Evolutionary conservation across 768 basidiomycete genomes (phyloP), one percentile per base, ranked within the genome.

Genomic region (Bullera alba): DNA sequence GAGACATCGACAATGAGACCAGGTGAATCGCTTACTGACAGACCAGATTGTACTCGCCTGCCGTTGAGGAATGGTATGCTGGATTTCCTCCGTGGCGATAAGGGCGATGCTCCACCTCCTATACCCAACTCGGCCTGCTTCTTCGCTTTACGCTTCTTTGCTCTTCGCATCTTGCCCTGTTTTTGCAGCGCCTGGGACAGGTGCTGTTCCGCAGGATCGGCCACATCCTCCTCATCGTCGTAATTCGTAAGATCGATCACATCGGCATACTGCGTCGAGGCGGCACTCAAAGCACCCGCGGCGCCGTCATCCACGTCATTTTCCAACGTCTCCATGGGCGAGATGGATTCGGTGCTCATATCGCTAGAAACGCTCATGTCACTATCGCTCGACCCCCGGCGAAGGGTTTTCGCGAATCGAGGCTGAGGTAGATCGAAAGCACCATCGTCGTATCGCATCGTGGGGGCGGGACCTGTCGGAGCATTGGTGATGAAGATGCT

Each of bases 211-310:
- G 79, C 82, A 1, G 80, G 80, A 17, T 80, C 68, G 15, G 75
- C 71, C 14, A 78, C 73, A 52, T 84, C 80, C 48, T 75, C 75
- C 54, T 88, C 86, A 22, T 85, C 85, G 53, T 87, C 84, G 61
- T 86, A 88, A 61, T 86, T 83, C 4, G 85, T 85, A 51, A 84
- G 72, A 56, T 87, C 84, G 4, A 84, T 71, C 1, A 79, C 76
- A 26, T 67, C 65, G 8, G 58, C 53, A 43, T 59, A 61, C 45
- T 2, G 52, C 38, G 19, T 60, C 29, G 25, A 49, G 46, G 46
- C 43, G 26, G 10, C n/a, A n/a, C n/a, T 34, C 32, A n/a, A 34
- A 34, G n/a, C 10, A 34, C 32, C 32, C 32, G n/a, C 32, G 32
- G n/a, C 32, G 32, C 32, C 32, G 32, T 10, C 32, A 34, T 34